Base-by-base conservation (phyloP, 2,329 filamentous ascomycete species). In the Acrocalymma vagum region DNA sequence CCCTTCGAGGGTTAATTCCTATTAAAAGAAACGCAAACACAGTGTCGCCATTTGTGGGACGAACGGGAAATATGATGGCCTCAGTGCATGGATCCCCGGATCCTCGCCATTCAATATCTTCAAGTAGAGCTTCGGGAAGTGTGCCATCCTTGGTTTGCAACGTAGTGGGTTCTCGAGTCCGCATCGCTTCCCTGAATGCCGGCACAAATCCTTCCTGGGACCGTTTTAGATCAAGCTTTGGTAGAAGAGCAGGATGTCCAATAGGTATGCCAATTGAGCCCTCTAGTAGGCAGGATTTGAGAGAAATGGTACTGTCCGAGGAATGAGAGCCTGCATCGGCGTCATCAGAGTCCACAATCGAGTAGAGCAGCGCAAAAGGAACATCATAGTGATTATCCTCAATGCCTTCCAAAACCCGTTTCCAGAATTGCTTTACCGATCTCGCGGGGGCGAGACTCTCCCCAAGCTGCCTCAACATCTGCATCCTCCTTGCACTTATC, bases 371-470 rank as follows among this genome's bases (percentile, higher is more conserved):
- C 9, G 63, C 60, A 34, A 69, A 69, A 3, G 62, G 62, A 6
- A 67, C 41, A 18, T 67, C 65, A 18, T 60, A 55, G 9, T 53
- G 45, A 26, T 65, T 65, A 11, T 72, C 69, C 43, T 75, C 71
- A 9, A 79, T 49, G 2, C 75, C 76, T 26, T 79, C 75, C 9
- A 81, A 50, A 18, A 79, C 73, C 57, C 71, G 74, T 35, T 67
- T 66, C 75, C 78, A 81, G 25, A 81, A 72, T 3, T 72, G 54
- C 27, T 61, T 63, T 8, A 58, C 56, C 2, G 56, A 62, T 32
- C 54, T 54, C 23, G 55, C 58, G 20, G 55, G 47, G 9, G 65
- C 52, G 53, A 69, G 26, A 52, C 56, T 56, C 26, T 72, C 72
- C 2, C 64, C 65, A 4, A 76, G 44, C 8, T 68, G 58, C n/a